A percentile compares a stretch with the other conserved stretches of the same genome.
Conservation (phyloP, 2,329 filamentous ascomycete species). For the Xylaria polymorpha region DNA sequence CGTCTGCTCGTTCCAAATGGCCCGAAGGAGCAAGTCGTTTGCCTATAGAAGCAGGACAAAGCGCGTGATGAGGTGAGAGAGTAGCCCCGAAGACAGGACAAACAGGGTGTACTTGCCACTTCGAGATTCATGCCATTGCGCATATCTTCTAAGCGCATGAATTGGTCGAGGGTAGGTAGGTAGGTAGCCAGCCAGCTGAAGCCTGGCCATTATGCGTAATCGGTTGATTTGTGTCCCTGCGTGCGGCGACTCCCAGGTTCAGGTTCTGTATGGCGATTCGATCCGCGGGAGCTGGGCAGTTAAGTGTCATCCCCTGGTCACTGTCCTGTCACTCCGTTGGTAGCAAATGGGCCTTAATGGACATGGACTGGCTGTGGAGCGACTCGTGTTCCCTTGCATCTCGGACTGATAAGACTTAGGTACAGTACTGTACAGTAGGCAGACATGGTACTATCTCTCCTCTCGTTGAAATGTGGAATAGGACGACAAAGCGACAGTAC, state of each 20-base stretch:
- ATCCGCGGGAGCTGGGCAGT: not conserved
- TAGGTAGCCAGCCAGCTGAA: conserved; percentile 23
- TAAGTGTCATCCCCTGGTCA: not conserved
- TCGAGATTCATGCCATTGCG: conserved; percentile 17
- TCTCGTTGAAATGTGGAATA: not conserved
- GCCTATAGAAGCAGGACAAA: conserved; percentile 2
- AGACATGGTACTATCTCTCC: not conserved
- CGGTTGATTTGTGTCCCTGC: conserved; percentile 17
- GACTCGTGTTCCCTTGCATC: conserved; percentile 3
- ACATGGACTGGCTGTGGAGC: not conserved
- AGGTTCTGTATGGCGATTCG: conserved; percentile 11
- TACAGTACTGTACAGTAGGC: too few species aligned
- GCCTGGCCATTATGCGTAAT: conserved; percentile 14
- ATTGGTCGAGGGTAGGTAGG: not conserved
- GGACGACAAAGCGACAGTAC: not conserved
- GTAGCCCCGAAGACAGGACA: not conserved
- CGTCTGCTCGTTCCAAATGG: conserved; percentile 6
- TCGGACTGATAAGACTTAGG: not conserved
- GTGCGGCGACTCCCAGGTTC: conserved; percentile 1
- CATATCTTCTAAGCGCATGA: conserved; percentile 4
- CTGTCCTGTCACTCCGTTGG: not conserved
- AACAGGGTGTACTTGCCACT: conserved; percentile 18
- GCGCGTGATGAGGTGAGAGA: conserved; percentile 17
- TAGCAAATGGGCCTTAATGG: not conserved
- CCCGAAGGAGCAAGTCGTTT: not conserved